A percentile compares a stretch with the other conserved stretches of the same genome.
Conservation (phyloP, 2,329 filamentous ascomycete genomes). For the Fusarium sp. region DNA sequence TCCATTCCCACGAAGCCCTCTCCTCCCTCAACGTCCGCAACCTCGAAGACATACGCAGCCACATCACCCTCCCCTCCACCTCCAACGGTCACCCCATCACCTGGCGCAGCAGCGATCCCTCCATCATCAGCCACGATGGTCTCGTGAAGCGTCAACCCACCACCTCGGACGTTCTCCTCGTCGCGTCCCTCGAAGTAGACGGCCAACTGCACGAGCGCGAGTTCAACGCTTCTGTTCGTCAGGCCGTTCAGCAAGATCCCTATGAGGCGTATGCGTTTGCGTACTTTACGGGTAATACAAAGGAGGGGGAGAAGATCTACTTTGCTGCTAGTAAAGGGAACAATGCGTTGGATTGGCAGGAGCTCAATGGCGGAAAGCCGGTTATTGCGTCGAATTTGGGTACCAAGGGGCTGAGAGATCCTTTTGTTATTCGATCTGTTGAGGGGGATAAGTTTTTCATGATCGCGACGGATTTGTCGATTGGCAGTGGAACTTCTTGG, state of each 20-base stretch:
- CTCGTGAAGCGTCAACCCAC: slow-evolving; percentile 46
- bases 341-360: slow-evolving; percentile 60
- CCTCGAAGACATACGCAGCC: slow-evolving; percentile 50
- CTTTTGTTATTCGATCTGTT: slow-evolving; percentile 60
- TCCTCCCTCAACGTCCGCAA: slow-evolving; percentile 43
- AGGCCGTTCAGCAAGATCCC: slow-evolving; percentile 44
- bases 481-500: slow-evolving; percentile 64
- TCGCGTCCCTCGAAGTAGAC: slow-evolving; percentile 45
- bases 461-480: slow-evolving; percentile 62
- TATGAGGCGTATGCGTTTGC: slow-evolving; percentile 60
- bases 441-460: slow-evolving; percentile 62
- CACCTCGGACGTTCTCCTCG: slow-evolving; percentile 46
- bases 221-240: slow-evolving; percentile 48
- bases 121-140: slow-evolving; percentile 48
- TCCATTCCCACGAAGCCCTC: slow-evolving; percentile 1
- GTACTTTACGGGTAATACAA: slow-evolving; percentile 59
- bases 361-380: slow-evolving; percentile 58
- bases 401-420: slow-evolving; percentile 61
- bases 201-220: slow-evolving; percentile 41
- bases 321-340: slow-evolving; percentile 62
- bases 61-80: slow-evolving; percentile 47
- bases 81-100: slow-evolving; percentile 45
- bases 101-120: slow-evolving; percentile 49
- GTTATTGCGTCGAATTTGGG: slow-evolving; percentile 56
- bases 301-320: slow-evolving; percentile 61